Base-by-base conservation (phyloP, 352 stramenopile genomes). In the Blastocystis sp. region DNA sequence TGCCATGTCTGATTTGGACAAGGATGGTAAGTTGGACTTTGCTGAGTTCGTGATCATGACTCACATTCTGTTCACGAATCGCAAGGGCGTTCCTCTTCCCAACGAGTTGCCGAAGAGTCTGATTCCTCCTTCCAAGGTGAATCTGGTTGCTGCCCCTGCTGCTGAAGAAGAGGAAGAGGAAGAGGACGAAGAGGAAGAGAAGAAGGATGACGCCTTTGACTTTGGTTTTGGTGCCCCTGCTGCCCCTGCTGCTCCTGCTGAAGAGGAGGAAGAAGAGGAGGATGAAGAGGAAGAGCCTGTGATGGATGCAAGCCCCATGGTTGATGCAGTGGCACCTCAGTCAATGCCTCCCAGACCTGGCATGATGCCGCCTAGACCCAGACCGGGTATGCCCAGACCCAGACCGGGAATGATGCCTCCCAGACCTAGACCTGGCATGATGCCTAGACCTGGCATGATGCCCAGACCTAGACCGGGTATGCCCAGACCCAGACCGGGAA, bases 31-130 rank as follows among this genome's bases (percentile, higher is more conserved):
- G 28, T 48, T 76, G 7, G 66, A 76, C 48, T 76, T 76, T 1
- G n/a, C 66, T 76, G 66, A 76, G 21, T 76, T 76, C 48, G 66
- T 76, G 38, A 76, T 76, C 24, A 76, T 76, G 19, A 76, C 66
- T 60, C 66, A 76, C 52, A 76, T 76, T 10, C 43, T 76, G 4
- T 76, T 76, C 21, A 57, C 40, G 21, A 59, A 45, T 76, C 66
- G 66, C 54, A 42, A 48, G 28, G 66, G 66, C 11, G 38, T 76
- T 57, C 66, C 66, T 76, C 66, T 76, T 76, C 66, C 66, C 6
- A 24, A 60, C 2, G 21, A 76, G 28, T 14, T 76, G 10, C 66
- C 66, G 42, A 24, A 40, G n/a, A 59, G 34, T 52, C 54, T 76
- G 38, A 76, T 76, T 76, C 66, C 66, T 76, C 66, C 66, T 57